These are phyloP conservation scores for Tylopilus balloui DNA, from an alignment of 768 basidiomycete species.

Conservation along the genomic window DNA sequence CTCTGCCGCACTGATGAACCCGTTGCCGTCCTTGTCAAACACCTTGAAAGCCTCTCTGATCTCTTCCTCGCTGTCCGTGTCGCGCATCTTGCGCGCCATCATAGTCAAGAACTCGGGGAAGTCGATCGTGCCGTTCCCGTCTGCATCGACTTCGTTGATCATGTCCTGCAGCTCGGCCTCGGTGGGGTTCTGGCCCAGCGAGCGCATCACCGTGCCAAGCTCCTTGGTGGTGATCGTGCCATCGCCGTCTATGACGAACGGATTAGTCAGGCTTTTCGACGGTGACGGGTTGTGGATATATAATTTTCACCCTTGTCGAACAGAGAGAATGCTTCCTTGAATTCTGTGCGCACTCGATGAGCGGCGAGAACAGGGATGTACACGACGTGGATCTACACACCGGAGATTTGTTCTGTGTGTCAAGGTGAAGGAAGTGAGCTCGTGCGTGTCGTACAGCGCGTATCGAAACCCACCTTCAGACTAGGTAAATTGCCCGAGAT, in stretches of 20 bases:
- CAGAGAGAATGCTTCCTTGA: conserved; percentile 98
- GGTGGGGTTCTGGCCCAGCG: conserved; percentile 88
- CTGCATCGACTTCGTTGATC: conserved; percentile 93
- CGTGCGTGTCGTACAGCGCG: background rate
- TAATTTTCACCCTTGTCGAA: conserved; percentile 79
- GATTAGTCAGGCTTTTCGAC: background rate
- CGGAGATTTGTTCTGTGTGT: conserved; percentile 82
- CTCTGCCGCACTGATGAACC: conserved; percentile 83
- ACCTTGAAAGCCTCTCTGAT: conserved; percentile 96
- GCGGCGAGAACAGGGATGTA: background rate
- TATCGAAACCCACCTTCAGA: conserved; percentile 48
- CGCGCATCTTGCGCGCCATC: conserved; percentile 88
- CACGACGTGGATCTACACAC: conserved; percentile 39
- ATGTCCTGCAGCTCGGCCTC: conserved; percentile 90
- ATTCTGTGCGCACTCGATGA: conserved; percentile 52
- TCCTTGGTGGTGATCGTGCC: conserved; percentile 89
- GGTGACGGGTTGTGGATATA: background rate
- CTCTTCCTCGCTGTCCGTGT: conserved; percentile 91
- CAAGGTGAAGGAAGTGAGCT: background rate
- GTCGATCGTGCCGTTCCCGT: conserved; percentile 86
- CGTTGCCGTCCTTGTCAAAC: conserved; percentile 95
- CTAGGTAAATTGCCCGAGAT: conserved; percentile 30
- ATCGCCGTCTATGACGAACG: conserved; percentile 63
- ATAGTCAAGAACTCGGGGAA: conserved; percentile 78
- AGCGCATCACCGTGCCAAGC: conserved; percentile 92